Evolutionary conservation across 371 early-diverging fungal genomes (phyloP).

Genomic region (Rhizomucor pusillus): DNA sequence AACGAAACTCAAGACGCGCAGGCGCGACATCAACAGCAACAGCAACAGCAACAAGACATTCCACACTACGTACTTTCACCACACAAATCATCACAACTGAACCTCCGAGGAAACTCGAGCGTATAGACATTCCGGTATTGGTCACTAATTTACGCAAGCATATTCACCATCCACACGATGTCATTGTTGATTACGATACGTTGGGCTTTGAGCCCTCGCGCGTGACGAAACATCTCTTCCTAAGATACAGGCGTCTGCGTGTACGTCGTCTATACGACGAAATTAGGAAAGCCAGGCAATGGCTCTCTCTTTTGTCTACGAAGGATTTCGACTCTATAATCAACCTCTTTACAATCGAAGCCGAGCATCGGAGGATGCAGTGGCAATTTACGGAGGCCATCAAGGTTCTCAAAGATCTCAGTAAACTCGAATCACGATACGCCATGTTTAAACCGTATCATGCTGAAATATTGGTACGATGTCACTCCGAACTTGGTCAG

Average conservation of each 20-base stretch:
- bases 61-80: not conserved
- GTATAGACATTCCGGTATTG: slow-evolving; percentile 1
- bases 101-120: too few relatives aligned
- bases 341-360: slow-evolving; percentile 6
- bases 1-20: not conserved
- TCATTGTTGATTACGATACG: not conserved
- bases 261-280: slow-evolving; percentile 6
- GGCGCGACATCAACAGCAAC: slow-evolving; percentile 1
- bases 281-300: not conserved
- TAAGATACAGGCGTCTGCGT: slow-evolving; percentile 3
- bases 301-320: slow-evolving; percentile 12
- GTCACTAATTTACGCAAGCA: slow-evolving; percentile 2
- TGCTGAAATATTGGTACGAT: slow-evolving; percentile 5
- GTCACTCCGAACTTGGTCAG: slow-evolving; percentile 10
- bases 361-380: slow-evolving; percentile 1
- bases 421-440: not conserved
- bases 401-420: slow-evolving; percentile 11
- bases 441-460: slow-evolving; percentile 3
- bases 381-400: slow-evolving; percentile 1
- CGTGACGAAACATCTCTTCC: slow-evolving; percentile 2
- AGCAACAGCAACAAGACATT: slow-evolving; percentile 5
- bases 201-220: not conserved
- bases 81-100: too few relatives aligned
- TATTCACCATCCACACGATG: slow-evolving; percentile 2
- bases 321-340: slow-evolving; percentile 17